Evolutionary conservation across 805 yeast genomes (phyloP), one percentile per base, ranked within the genome.

Genomic region (Phaffomyces opuntiae): DNA sequence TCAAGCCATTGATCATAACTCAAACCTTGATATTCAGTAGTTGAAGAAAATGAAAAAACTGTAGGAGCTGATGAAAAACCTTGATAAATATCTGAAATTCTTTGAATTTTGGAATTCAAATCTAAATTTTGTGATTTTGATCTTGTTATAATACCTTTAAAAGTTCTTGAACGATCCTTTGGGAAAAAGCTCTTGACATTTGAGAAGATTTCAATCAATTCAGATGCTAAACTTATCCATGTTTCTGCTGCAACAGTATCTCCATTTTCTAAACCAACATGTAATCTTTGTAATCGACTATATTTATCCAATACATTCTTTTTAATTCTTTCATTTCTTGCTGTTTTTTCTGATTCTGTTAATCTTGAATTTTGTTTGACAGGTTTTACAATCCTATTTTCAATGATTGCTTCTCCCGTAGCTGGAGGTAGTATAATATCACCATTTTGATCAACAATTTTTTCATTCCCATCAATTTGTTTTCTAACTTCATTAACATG

Each of bases 181-280:
- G 90, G 85, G 57, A 87, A 90, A 52, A 93, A 87, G 54, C 80
- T 80, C 50, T 82, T 74, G 12, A 87, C 88, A 45, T 81, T 77
- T 25, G 85, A 78, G 59, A 93, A 90, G 49, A 86, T 78, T 57
- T 89, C 95, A 37, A 91, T 79, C 42, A 93, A 71, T 53, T 85
- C 95, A 3, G 87, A 77, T 0, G 91, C 96, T 6, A 81, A 68
- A 49, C 87, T 87, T 52, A 87, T 74, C 98, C 98, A 93, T 2
- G 87, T 77, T 8, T 74, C 70, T 2, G 80, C 74, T 0, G 93
- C 85, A n/a, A 78, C 79, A 14, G 62, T 65, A 50, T 81, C 83
- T 4, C 74, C 78, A 4, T 60, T 54, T 37, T 69, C 73, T 36
- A 80, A 51, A 3, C 78, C 78, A 1, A 66, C 66, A 32, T 71